A percentile compares a stretch with the other conserved stretches of the same genome.
Conservation (phyloP, 139 green algal species). For the Mesotaenium endlicherianum region DNA sequence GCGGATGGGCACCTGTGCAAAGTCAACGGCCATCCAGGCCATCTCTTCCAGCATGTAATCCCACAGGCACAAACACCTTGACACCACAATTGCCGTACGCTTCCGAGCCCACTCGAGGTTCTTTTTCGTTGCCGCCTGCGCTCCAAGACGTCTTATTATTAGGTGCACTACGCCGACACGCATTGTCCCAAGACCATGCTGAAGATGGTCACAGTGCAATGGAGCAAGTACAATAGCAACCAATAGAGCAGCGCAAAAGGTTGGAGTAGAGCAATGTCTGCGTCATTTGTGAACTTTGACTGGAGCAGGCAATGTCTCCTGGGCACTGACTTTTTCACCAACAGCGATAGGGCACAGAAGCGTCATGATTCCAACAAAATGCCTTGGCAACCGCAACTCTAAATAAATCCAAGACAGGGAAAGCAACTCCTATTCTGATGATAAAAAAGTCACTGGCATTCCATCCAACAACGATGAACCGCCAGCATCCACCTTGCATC, state of each 20-base stretch:
- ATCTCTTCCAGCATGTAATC: conserved; percentile 94
- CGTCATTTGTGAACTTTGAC: no score
- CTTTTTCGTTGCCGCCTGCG: conserved; percentile 21
- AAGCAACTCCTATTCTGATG: not conserved
- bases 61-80: conserved; percentile 69
- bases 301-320: no score
- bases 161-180: not conserved
- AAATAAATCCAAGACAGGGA: not conserved
- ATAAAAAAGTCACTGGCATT: not conserved
- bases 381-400: not conserved
- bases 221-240: no score
- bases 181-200: not conserved
- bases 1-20: conserved; percentile 42
- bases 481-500: not conserved
- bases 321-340: no score
- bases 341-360: no score
- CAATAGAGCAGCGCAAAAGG: no score
- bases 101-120: conserved; percentile 8
- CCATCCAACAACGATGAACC: not conserved
- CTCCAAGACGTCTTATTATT: not conserved
- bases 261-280: no score
- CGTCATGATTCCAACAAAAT: not conserved
- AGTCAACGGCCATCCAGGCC: conserved; percentile 87
- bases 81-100: conserved; percentile 7
- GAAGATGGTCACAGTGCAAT: not conserved